These are phyloP conservation scores for Boletus rex-veris DNA, from an alignment of 768 basidiomycete genomes.

Conservation along the genomic window DNA sequence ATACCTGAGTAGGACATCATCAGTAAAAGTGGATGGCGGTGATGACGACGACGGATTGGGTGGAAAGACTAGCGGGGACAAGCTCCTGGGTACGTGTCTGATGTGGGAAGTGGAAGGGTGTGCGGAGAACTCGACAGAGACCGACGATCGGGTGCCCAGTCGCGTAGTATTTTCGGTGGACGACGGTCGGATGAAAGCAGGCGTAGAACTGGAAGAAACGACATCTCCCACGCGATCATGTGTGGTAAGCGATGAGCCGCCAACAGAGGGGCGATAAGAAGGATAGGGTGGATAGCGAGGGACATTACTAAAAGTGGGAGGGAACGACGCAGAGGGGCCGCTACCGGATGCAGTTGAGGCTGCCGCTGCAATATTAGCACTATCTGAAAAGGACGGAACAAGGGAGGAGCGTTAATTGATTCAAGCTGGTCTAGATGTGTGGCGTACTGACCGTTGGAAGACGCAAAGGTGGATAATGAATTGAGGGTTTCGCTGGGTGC, in stretches of 20 bases:
- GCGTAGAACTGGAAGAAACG: constrained; percentile 3
- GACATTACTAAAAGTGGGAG: constrained; percentile 21
- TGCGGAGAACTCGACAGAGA: constrained; percentile 8
- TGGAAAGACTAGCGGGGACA: constrained; percentile 25
- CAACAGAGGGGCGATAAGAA: constrained; percentile 22
- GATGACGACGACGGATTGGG: constrained; percentile 14
- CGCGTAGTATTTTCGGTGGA: constrained; percentile 12
- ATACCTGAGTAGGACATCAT: constrained; percentile 19
- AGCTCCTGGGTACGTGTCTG: constrained; percentile 19
- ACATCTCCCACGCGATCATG: constrained; percentile 17
- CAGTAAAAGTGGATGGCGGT: constrained; percentile 10
- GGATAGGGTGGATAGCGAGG: constrained; percentile 20
- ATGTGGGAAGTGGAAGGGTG: constrained; percentile 5
- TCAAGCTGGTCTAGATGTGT: constrained; percentile 4
- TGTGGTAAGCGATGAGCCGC: constrained; percentile 13
- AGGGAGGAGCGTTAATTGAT: constrained; percentile 8
- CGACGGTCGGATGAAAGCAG: constrained; percentile 19
- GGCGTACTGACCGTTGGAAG: constrained; percentile 22
- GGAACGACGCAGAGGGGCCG: constrained; percentile 18
- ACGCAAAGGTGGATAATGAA: constrained; percentile 17
- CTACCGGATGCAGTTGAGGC: constrained; percentile 12
- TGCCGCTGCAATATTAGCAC: not conserved
- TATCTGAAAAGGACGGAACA: constrained; percentile 11
- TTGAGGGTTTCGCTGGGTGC: constrained; percentile 7
- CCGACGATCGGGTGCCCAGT: constrained; percentile 6